Evolutionary conservation across 1,139 yeast species (phyloP), one percentile per base, ranked within the genome.

Genomic region (Saccharomyces hybrid): DNA sequence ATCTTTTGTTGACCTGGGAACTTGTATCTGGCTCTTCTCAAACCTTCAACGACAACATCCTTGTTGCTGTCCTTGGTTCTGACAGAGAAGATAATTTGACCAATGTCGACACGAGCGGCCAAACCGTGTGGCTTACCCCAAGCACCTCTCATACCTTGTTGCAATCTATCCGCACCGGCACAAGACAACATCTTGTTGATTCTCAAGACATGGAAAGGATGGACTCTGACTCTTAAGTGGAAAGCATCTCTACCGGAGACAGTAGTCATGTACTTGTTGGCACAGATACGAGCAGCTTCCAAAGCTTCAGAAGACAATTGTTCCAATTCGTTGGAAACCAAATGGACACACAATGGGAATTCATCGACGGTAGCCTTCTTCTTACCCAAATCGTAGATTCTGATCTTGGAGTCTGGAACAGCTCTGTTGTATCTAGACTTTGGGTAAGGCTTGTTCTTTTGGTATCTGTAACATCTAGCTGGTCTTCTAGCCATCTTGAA

Each of bases 121-220:
- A 91, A 85, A 83, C 99, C 99, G 73, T 91, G 96, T 74, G 99
- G 99, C 83, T 93, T 93, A 88, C 99, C 99, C 98, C 98, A 93
- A 76, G 99, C 99, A 85, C 96, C 96, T 88, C 99, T 91, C 99
- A 93, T 93, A 89, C 99, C 99, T 83, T 95, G 98, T 84, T 93
- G 99, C 81, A 93, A 85, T 88, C 99, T 89, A 91, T 93, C 99
- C 77, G 99, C 99, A 88, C 99, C 99, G 82, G 99, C 99, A 84
- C 99, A 93, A 74, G 99, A 93, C 96, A 93, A 89, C 99, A 93
- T 93, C 88, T 93, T 93, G 93, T 93, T 93, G 84, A 93, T 93
- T 83, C 99, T 88, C 79, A 93, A 87, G 70, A 95, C 99, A 85
- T 93, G 99, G 98, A 88, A 95, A 72, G 99, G 99, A 81, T 93